Evolutionary conservation across 257 asterid species (phyloP), one percentile per base, ranked within the genome.

Genomic region (Galeopsis tetrahit): DNA sequence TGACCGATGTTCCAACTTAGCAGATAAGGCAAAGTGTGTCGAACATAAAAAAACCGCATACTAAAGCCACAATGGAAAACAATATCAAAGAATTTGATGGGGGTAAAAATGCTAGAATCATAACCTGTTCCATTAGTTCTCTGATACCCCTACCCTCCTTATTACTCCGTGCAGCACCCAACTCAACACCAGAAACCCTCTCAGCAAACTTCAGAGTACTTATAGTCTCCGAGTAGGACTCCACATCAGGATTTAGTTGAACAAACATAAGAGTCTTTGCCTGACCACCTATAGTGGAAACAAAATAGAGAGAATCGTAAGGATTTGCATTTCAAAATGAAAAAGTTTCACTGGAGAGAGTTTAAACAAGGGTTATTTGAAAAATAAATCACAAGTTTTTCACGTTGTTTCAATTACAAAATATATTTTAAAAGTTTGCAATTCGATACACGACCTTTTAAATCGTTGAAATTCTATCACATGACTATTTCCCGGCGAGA

Each of bases 261-360:
- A 94, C 96, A 81, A 94, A 91, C 98, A 94, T 94, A 10, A 94
- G 92, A 28, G 98, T 89, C 86, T 94, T 94, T 38, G 98, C 97
- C 83, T 92, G 97, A 62, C 98, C 97, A 61, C 97, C 98, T 94
- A 70, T 76, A 76, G 51, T n/a, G 59, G 61, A 43, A 31, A 39
- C 32, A 71, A 38, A 55, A 56, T 8, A 32, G 17, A n/a, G 76
- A 15, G 14, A 2, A 49, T 51, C 56, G 70, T 36, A 52, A 63
- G 57, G 17, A 59, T 21, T 63, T 7, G 6, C 73, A 58, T 44
- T 68, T 48, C 56, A 72, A 69, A 51, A 48, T 3, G 51, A 60
- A 70, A 64, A 4, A 57, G 31, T 32, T 39, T 66, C 17, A 65
- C 5, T 31, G 58, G 71, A 78, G 7, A 28, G 36, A 36, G 33